phyloP scores from a whole-genome alignment of 1,284 basidiomycete genomes.

The Stygiomarasmius scandens region DNA sequence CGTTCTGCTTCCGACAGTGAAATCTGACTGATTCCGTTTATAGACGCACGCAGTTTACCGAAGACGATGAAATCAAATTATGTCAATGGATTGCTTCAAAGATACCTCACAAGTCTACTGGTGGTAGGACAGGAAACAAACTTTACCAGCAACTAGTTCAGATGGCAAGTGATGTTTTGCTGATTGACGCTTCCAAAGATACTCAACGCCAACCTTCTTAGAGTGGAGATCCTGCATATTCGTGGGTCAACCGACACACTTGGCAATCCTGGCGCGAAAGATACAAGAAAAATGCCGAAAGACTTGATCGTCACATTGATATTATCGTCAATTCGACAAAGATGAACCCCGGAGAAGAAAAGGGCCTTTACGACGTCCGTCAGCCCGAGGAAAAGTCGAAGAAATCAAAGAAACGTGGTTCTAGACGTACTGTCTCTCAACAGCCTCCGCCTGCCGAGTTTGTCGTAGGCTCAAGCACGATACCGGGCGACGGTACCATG shows the following conservation, averaged over 20 bases:
- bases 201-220: conserved; percentile 26
- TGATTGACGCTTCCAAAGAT: not conserved
- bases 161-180: conserved; percentile 41
- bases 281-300: conserved; percentile 76
- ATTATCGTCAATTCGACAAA: conserved; percentile 69
- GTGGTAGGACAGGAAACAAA: conserved; percentile 17
- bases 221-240: conserved; percentile 67
- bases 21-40: conserved; percentile 8
- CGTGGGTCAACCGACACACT: conserved; percentile 79
- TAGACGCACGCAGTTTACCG: conserved; percentile 55
- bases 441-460: conserved; percentile 5
- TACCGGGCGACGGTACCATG: not conserved
- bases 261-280: conserved; percentile 87
- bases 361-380: conserved; percentile 77
- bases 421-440: conserved; percentile 1
- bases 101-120: conserved; percentile 15
- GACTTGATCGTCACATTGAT: conserved; percentile 65
- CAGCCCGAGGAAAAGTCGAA: conserved; percentile 67
- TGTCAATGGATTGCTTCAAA: conserved; percentile 47
- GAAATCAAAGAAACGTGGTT: conserved; percentile 52
- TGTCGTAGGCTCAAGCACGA: conserved; percentile 12
- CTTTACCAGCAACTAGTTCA: conserved; percentile 44
- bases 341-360: conserved; percentile 67
- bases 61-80: conserved; percentile 37
- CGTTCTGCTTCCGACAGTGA: not conserved